Conservation (phyloP, 2,329 filamentous ascomycete genomes). For the Colletotrichum falcatum region DNA sequence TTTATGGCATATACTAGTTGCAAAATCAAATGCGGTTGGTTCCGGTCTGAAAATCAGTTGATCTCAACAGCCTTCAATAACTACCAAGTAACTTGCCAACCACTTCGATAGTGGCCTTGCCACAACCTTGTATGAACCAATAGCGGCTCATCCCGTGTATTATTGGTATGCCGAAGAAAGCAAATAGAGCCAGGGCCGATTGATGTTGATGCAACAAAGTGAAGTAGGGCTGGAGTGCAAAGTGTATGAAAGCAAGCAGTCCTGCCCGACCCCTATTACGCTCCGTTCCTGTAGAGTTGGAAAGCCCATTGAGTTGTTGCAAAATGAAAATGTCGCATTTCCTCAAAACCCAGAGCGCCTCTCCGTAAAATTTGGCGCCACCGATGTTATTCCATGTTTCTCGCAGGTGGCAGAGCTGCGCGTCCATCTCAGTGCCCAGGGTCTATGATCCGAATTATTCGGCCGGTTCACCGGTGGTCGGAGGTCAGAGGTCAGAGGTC, state of each 20-base stretch:
- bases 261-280: slow-evolving; percentile 41
- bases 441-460: slow-evolving; percentile 19
- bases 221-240: slow-evolving; percentile 42
- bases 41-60: background rate
- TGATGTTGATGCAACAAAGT: slow-evolving; percentile 43
- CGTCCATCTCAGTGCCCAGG: slow-evolving; percentile 41
- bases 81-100: slow-evolving; percentile 41
- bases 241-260: slow-evolving; percentile 41
- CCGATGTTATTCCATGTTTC: slow-evolving; percentile 27
- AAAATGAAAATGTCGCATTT: slow-evolving; percentile 36
- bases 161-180: slow-evolving; percentile 41
- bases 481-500: no score
- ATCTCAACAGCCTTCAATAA: slow-evolving; percentile 39
- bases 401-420: slow-evolving; percentile 20
- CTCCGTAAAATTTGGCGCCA: slow-evolving; percentile 36
- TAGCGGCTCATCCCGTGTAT: slow-evolving; percentile 29
- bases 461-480: slow-evolving; percentile 22
- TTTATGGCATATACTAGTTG: background rate
- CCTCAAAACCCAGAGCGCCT: slow-evolving; percentile 30
- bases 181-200: slow-evolving; percentile 41
- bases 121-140: slow-evolving; percentile 43
- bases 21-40: background rate
- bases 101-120: slow-evolving; percentile 41
- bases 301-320: slow-evolving; percentile 34
- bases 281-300: slow-evolving; percentile 29